phyloP scores from a whole-genome alignment of 306 rosid genomes.

The Casuarina cunninghamiana region DNA sequence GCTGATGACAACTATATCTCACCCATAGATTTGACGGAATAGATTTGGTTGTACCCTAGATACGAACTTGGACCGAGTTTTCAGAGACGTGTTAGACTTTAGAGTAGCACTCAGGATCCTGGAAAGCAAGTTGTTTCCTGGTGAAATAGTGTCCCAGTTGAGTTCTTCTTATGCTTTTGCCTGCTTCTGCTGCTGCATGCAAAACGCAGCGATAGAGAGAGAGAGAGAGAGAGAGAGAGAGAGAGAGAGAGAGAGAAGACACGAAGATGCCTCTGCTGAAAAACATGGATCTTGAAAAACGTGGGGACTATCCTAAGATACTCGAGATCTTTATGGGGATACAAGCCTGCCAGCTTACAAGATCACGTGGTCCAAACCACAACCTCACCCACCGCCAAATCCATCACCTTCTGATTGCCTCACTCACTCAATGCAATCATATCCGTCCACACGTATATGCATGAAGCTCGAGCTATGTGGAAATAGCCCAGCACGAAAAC shows the following conservation, averaged over 20 bases:
- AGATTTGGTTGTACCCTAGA: not conserved
- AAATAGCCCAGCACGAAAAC: not conserved
- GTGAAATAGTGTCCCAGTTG: too few species aligned
- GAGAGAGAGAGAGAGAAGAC: not conserved
- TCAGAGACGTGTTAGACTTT: too few species aligned
- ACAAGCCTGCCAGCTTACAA: constrained; percentile 25
- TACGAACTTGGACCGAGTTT: not conserved
- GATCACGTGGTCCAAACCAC: constrained; percentile 52
- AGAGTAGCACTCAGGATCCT: too few species aligned
- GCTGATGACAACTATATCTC: constrained; percentile 11
- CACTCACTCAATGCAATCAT: not conserved
- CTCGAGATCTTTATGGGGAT: constrained; percentile 72
- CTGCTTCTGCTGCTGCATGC: not conserved
- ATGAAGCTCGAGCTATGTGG: not conserved
- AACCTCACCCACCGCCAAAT: constrained; percentile 29
- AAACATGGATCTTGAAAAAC: not conserved
- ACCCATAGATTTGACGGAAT: not conserved
- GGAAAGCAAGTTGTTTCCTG: too few species aligned
- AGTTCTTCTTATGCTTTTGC: too few species aligned
- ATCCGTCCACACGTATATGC: constrained; percentile 16
- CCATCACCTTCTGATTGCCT: constrained; percentile 12
- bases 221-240: not conserved
- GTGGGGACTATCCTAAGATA: constrained; percentile 57
- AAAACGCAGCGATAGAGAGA: constrained; percentile 1
- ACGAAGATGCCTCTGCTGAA: not conserved